Evolutionary conservation across 2,329 filamentous ascomycete genomes (phyloP).

Genomic region (Botrytis sinoallii): DNA sequence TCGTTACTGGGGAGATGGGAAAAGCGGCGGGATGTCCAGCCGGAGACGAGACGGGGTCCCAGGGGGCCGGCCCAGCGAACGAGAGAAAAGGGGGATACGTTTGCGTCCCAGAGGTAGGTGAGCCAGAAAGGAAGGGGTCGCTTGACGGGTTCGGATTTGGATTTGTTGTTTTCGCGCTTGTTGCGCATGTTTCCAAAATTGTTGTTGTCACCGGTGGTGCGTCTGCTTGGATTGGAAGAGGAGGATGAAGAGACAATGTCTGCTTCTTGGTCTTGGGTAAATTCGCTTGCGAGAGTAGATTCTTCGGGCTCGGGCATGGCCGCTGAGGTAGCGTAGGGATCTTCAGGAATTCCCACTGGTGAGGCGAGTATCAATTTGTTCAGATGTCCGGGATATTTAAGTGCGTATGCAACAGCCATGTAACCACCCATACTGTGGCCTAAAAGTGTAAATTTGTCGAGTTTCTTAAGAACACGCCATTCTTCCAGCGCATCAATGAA

Average conservation of each 20-base stretch:
- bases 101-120: conserved; percentile 92
- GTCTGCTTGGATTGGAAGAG: conserved; percentile 33
- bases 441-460: conserved; percentile 89
- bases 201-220: conserved; percentile 42
- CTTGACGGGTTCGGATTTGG: conserved; percentile 36
- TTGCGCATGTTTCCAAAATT: conserved; percentile 51
- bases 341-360: conserved; percentile 90
- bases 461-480: conserved; percentile 83
- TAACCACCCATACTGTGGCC: conserved; percentile 95
- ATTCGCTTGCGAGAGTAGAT: conserved; percentile 73
- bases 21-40: conserved; percentile 92
- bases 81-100: conserved; percentile 90
- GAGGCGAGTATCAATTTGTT: conserved; percentile 97
- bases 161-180: conserved; percentile 38
- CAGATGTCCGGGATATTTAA: conserved; percentile 91
- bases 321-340: conserved; percentile 82
- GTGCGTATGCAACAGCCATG: conserved; percentile 87
- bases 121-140: conserved; percentile 79
- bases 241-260: conserved; percentile 44
- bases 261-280: conserved; percentile 68
- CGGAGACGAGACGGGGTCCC: conserved; percentile 86
- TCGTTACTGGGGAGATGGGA: conserved; percentile 80
- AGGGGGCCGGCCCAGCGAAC: conserved; percentile 85
- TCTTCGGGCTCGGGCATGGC: conserved; percentile 74
- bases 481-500: conserved; percentile 96